Evolutionary conservation across 1,139 yeast genomes (phyloP), one percentile per base, ranked within the genome.

Genomic region (Geotrichum fermentans): DNA sequence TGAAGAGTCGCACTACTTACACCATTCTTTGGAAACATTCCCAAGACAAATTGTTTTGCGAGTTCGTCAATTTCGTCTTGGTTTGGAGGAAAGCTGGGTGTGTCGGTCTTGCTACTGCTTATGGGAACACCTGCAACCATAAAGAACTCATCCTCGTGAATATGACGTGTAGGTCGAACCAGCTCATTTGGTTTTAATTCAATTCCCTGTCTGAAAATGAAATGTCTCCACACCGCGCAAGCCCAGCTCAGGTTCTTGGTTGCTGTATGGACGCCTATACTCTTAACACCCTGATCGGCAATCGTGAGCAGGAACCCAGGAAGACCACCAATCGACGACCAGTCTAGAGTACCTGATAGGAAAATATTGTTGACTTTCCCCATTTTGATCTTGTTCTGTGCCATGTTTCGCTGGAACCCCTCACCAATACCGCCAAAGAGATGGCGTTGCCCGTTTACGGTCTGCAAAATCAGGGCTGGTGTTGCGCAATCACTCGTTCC

Each of bases 241-340:
- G 72, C 65, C 78, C 83, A 39, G 75, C 71, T 26, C 22, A 58
- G 54, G 80, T 58, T 40, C 69, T 64, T 40, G 52, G 63, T 70
- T 20, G 80, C 80, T 43, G 79, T 74, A 49, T 66, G 69, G 1
- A 83, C 55, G 6, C 63, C 63, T 26, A 79, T 55, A 6, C 73
- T 66, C 42, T 75, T 75, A 49, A 77, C 75, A 1, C 90, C 90
- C 54, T 87, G 84, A 58, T 88, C 97, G 48, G 89, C 82, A n/a
- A 85, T 73, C 0, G 97, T 88, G 49, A 92, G 69, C 47, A 90
- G 78, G 58, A 88, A 69, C 0, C 98, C 98, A 0, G 97, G 97
- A 11, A 92, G 67, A 0, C 98, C 98, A 11, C 96, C 90, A 4
- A 89, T 70, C 20, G 82, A 75, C 5, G 75, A 66, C 97, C 97